Evolutionary conservation across 768 basidiomycete genomes (phyloP).

Genomic region (Sarcodon sp.): DNA sequence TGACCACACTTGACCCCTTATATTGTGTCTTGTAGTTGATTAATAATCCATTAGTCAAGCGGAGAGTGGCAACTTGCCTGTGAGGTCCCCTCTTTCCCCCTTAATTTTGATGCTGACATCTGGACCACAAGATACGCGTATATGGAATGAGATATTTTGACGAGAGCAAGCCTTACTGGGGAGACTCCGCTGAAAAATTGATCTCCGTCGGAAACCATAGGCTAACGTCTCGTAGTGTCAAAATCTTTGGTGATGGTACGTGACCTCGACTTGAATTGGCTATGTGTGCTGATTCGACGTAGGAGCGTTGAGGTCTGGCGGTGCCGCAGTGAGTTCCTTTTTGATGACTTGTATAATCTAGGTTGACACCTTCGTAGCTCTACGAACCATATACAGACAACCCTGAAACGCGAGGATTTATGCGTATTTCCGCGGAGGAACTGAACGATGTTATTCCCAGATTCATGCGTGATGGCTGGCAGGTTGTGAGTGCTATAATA

Average conservation of each 20-base stretch:
- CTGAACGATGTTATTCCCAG: constrained; percentile 50
- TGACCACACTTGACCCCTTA: constrained; percentile 4
- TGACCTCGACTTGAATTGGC: neutral
- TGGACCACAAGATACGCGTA: constrained; percentile 36
- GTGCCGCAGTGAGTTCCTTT: constrained; percentile 54
- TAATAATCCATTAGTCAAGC: constrained; percentile 37
- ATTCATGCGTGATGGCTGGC: constrained; percentile 78
- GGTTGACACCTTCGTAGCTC: constrained; percentile 29
- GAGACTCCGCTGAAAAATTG: constrained; percentile 44
- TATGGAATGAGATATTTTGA: constrained; percentile 70
- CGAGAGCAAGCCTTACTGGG: constrained; percentile 60
- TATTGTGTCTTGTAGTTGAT: constrained; percentile 1
- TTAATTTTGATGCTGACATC: neutral
- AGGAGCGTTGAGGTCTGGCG: constrained; percentile 84
- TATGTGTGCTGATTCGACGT: constrained; percentile 1
- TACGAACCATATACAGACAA: constrained; percentile 77
- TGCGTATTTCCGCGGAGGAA: constrained; percentile 54
- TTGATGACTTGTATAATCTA: neutral
- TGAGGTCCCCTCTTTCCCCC: constrained; percentile 12
- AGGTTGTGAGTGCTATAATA: constrained; percentile 48
- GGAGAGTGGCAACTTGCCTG: constrained; percentile 44
- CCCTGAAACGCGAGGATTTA: constrained; percentile 61
- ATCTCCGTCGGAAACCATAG: constrained; percentile 46
- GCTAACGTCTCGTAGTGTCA: constrained; percentile 63
- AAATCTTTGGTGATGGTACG: constrained; percentile 65